These are phyloP conservation scores for Obelidium mucronatum DNA, from an alignment of 192 early-diverging fungal species.

Conservation along the genomic window DNA sequence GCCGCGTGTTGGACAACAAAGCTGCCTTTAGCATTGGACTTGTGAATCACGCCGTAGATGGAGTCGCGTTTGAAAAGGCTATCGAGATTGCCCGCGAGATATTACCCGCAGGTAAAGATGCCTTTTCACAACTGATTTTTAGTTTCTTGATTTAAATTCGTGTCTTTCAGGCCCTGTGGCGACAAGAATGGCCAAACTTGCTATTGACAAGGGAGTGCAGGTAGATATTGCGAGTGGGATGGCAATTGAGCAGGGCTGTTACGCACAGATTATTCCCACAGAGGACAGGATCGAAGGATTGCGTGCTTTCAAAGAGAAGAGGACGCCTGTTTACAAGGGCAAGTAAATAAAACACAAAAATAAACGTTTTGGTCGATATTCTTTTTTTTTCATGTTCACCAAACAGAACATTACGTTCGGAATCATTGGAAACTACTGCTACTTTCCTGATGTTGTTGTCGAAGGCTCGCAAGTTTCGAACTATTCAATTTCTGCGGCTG, in stretches of 20 bases:
- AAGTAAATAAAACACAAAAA: constrained; percentile 46
- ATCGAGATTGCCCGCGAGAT: constrained; percentile 82
- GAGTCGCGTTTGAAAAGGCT: constrained; percentile 71
- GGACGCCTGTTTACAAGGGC: constrained; percentile 81
- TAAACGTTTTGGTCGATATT: background rate
- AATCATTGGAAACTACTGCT: constrained; percentile 14
- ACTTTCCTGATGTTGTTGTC: background rate
- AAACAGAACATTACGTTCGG: constrained; percentile 21
- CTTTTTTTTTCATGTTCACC: background rate
- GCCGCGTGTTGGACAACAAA: constrained; percentile 66
- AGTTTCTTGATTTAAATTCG: background rate
- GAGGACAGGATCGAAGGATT: constrained; percentile 92
- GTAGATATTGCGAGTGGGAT: constrained; percentile 83
- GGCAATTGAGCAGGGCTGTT: constrained; percentile 92
- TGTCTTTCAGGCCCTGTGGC: constrained; percentile 78
- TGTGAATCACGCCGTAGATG: constrained; percentile 79
- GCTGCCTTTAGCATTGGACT: constrained; percentile 75
- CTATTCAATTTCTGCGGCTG: background rate
- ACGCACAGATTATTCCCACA: constrained; percentile 93
- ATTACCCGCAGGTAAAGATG: constrained; percentile 54
- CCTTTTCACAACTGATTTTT: background rate
- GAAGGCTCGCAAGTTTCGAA: constrained; percentile 1
- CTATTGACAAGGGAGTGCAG: constrained; percentile 82
- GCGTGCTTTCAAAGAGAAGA: constrained; percentile 82
- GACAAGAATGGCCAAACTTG: constrained; percentile 87